phyloP scores from a whole-genome alignment of 805 yeast genomes.

The Cyberlindnera veronae region DNA sequence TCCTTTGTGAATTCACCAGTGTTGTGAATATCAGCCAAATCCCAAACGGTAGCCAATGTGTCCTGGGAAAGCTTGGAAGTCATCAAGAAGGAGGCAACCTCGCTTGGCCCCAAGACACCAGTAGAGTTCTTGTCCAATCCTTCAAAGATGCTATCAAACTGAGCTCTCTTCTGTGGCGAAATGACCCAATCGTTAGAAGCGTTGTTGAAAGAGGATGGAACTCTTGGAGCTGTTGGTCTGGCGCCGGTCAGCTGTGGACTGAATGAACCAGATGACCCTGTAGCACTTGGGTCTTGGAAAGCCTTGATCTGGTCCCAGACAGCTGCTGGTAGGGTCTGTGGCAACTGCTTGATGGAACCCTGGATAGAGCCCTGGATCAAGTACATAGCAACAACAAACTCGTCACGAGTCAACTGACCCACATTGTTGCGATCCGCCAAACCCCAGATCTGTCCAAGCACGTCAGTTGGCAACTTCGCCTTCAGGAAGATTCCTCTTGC shows the following conservation, averaged over 20 bases:
- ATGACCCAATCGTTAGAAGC: constrained; percentile 61
- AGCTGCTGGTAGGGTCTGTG: constrained; percentile 41
- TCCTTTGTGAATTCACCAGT: constrained; percentile 74
- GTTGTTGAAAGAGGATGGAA: constrained; percentile 35
- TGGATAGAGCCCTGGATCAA: constrained; percentile 78
- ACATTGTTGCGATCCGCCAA: constrained; percentile 73
- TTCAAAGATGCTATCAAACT: constrained; percentile 77
- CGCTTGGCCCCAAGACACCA: constrained; percentile 69
- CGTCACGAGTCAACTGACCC: constrained; percentile 70
- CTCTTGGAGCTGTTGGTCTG: constrained; percentile 30
- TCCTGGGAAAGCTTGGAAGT: constrained; percentile 85
- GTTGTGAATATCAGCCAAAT: constrained; percentile 84
- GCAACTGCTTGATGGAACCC: constrained; percentile 59
- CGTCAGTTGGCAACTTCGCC: constrained; percentile 76
- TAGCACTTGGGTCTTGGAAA: constrained; percentile 18
- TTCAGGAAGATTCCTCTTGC: constrained; percentile 87
- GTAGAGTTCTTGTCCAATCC: constrained; percentile 62
- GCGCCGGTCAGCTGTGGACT: constrained; percentile 22
- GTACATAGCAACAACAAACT: constrained; percentile 93
- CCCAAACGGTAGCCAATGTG: constrained; percentile 89
- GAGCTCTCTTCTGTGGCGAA: constrained; percentile 63
- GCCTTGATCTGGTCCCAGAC: constrained; percentile 36
- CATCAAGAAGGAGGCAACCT: constrained; percentile 85
- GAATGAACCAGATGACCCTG: constrained; percentile 14
- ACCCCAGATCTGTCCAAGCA: constrained; percentile 85